A percentile compares a stretch with the other conserved stretches of the same genome.
phyloP scores from a whole-genome alignment of 2,329 filamentous ascomycete species.

The Coniochaeta hoffmannii region DNA sequence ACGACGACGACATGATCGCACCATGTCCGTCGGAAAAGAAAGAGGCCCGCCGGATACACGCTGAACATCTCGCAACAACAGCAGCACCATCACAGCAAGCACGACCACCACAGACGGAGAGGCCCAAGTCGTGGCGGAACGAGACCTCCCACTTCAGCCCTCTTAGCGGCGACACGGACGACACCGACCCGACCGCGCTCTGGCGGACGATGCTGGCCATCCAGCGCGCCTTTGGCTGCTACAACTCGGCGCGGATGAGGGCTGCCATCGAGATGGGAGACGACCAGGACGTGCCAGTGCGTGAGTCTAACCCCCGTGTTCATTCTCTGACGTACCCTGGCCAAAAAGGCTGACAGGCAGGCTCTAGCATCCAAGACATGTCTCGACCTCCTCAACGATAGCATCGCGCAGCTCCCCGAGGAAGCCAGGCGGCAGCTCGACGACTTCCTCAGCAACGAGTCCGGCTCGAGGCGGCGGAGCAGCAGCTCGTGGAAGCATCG shows the following conservation, averaged over 20 bases:
- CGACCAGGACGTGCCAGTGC: conserved; percentile 24
- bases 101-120: background rate
- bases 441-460: conserved; percentile 9
- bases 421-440: conserved; percentile 17
- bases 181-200: conserved; percentile 26
- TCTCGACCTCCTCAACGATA: conserved; percentile 24
- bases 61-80: background rate
- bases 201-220: conserved; percentile 35
- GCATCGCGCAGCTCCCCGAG: conserved; percentile 17
- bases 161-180: background rate
- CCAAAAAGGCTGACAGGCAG: background rate
- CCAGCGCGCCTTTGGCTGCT: conserved; percentile 32
- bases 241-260: conserved; percentile 35
- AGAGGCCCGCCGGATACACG: background rate
- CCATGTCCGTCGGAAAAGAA: background rate
- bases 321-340: background rate
- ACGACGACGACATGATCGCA: background rate
- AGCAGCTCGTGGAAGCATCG: background rate
- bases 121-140: conserved; percentile 4
- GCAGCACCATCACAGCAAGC: background rate
- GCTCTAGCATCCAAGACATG: conserved; percentile 19
- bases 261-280: conserved; percentile 30
- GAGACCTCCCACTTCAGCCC: background rate
- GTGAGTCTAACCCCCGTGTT: conserved; percentile 19
- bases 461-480: background rate